Evolutionary conservation across 2,329 filamentous ascomycete genomes (phyloP), one percentile per base, ranked within the genome.

Genomic region (Zopfia rhizophila): DNA sequence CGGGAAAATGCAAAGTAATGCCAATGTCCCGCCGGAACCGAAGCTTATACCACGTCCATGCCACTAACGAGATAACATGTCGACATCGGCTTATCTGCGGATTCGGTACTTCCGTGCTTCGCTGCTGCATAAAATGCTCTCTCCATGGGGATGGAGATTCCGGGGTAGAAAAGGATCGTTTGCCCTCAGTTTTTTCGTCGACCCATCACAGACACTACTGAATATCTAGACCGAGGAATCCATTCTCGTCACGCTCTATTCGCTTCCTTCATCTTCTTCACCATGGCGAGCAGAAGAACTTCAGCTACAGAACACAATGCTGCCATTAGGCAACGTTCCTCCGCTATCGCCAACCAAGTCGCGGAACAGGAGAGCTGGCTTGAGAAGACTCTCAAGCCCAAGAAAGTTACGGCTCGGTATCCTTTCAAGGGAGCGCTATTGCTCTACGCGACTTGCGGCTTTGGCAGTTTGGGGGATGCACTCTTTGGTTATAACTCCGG

Each of bases 401-500:
- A 56, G 45, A 72, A 62, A 22, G 53, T 72, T 37, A 66, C 55
- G 2, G 63, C 68, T 6, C 49, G 72, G 13, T 75, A 74, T 46
- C 72, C 72, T 1, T 62, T 74, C 59, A 72, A 65, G 39, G 72
- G 72, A 2, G 57, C 56, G 24, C 42, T 40, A n/a, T 50, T 74
- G 12, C 58, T 74, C 6, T 75, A 61, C 37, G 63, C 68, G 27
- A 74, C 72, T 16, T 74, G 72, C 49, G 71, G 59, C 3, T 75
- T 75, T 55, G 72, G 72, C 7, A 70, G 67, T 46, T 52, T 75
- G 31, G 72, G 72, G 16, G 72, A 75, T 67, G 69, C 69, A 3
- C 47, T 75, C 3, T 75, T 75, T 42, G 72, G 72, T n/a, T 75
- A 72, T 55, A 72, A 75, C 38, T 72, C 69, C 35, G 72, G 72